Base-by-base conservation (phyloP, 2,329 filamentous ascomycete genomes). In the Coniochaeta pulveracea region DNA sequence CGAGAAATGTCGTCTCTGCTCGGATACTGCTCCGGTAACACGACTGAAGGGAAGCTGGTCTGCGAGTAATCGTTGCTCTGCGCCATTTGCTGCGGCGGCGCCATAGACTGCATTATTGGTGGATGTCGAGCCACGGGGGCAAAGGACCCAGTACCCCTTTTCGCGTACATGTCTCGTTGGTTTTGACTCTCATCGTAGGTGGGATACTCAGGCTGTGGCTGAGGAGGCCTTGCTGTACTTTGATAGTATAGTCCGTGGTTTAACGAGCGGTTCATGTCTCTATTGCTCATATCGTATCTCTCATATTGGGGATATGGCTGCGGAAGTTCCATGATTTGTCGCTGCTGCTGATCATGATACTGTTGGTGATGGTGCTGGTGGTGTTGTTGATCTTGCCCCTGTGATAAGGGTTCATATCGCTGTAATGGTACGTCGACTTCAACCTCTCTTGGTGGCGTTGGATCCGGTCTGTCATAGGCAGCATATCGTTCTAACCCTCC, bases 401-500 rank as follows among this genome's bases (percentile, higher is more conserved):
- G n/a, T n/a, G n/a, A n/a, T n/a, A n/a, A n/a, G n/a, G n/a, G n/a
- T n/a, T n/a, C n/a, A n/a, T n/a, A n/a, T n/a, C n/a, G n/a, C 28
- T 39, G 50, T 22, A 49, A 40, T 14, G 43, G 42, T n/a, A 44
- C 28, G 17, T 49, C 48, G 9, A 48, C 28, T 17, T 51, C 46
- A 2, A 42, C 21, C 40, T 50, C 51, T 17, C 43, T 47, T 5
- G 47, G 47, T 17, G 49, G 50, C 17, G 45, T 46, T 12, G 36
- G 38, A n/a, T 37, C 35, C 14, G 60, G 56, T 32, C 58, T 57
- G 35, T 64, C 64, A 19, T 73, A 51, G 5, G 64, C 64, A 16
- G 76, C 68, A 55, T 95, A 95, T 40, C 75, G 76, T 42, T 75
- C 72, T 16, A 79, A 59, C 0, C 89, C 89, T 4, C 85, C 86